Conservation (phyloP, 192 early-diverging fungal genomes). For the Coemansia sp. region DNA sequence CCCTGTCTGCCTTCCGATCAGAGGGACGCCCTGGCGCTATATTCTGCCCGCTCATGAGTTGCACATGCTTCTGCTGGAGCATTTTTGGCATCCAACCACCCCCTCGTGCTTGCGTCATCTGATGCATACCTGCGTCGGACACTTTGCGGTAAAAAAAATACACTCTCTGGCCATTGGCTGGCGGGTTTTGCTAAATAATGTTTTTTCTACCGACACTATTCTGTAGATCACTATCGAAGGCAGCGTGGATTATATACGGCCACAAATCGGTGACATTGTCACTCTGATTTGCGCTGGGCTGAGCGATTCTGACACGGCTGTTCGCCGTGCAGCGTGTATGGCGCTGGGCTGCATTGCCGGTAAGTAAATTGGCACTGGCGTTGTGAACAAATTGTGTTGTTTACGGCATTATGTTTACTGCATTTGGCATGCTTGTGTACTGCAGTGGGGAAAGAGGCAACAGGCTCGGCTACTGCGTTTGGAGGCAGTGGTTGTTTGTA, state of each 20-base stretch:
- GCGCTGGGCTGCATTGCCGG: slow-evolving; percentile 75
- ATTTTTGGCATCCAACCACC: not conserved
- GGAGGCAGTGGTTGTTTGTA: not conserved
- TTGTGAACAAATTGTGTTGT: too few species aligned
- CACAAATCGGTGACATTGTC: slow-evolving; percentile 76
- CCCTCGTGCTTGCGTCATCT: not conserved
- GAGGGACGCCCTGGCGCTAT: not conserved
- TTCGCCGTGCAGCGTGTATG: slow-evolving; percentile 86
- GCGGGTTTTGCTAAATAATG: not conserved
- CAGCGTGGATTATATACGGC: slow-evolving; percentile 80
- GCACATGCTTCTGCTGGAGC: not conserved
- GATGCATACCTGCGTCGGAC: slow-evolving; percentile 2
- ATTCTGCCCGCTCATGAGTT: slow-evolving; percentile 6
- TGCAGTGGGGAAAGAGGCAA: not conserved
- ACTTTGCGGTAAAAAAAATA: not conserved
- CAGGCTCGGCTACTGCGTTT: not conserved
- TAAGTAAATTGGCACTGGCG: slow-evolving; percentile 10
- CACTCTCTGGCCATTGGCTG: not conserved
- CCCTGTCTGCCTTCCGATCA: not conserved
- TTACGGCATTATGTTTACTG: slow-evolving; percentile 9
- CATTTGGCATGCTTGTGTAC: not conserved
- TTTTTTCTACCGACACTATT: not conserved
- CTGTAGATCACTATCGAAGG: slow-evolving; percentile 71
- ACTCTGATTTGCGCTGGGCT: slow-evolving; percentile 73
- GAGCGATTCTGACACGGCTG: slow-evolving; percentile 73